Percentiles rank a stretch among this genome's conserved stretches.
phyloP scores from a whole-genome alignment of 352 stramenopile genomes.

The Plasmopara halstedii region DNA sequence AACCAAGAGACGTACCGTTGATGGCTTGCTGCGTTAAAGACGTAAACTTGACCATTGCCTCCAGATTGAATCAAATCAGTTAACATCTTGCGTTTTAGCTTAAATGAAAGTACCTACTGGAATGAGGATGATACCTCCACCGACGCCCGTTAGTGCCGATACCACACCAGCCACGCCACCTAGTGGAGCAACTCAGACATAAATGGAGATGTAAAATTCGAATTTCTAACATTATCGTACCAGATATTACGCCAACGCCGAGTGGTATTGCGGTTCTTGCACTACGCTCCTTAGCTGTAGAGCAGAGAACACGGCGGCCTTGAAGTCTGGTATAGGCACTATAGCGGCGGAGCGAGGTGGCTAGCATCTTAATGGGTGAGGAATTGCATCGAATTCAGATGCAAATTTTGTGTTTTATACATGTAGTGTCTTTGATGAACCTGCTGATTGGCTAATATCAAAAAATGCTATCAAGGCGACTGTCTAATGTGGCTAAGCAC shows the following conservation, averaged over 20 bases:
- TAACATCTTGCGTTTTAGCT: background rate
- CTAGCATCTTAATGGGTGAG: slow-evolving; percentile 21
- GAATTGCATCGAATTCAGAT: too few relatives aligned
- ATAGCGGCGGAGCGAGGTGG: slow-evolving; percentile 16
- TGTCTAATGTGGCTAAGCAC: slow-evolving; percentile 13
- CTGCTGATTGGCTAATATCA: slow-evolving; percentile 6
- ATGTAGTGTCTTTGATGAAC: background rate
- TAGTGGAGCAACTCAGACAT: slow-evolving; percentile 1
- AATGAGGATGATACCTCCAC: slow-evolving; percentile 78
- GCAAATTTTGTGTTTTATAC: too few relatives aligned
- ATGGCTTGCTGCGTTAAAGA: slow-evolving; percentile 69
- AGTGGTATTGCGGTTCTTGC: slow-evolving; percentile 38
- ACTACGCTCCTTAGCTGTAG: slow-evolving; percentile 27
- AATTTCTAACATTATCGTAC: slow-evolving; percentile 2
- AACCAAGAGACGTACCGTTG: slow-evolving; percentile 76
- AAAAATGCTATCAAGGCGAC: slow-evolving; percentile 4
- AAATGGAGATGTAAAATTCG: background rate
- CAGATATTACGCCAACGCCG: slow-evolving; percentile 31
- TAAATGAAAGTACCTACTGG: slow-evolving; percentile 30
- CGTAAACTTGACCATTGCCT: slow-evolving; percentile 79
- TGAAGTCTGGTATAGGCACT: slow-evolving; percentile 7
- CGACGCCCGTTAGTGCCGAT: slow-evolving; percentile 74
- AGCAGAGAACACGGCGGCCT: slow-evolving; percentile 39
- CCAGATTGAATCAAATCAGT: slow-evolving; percentile 6
- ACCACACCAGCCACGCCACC: slow-evolving; percentile 61